A percentile compares a stretch with the other conserved stretches of the same genome.
Evolutionary conservation across 805 yeast genomes (phyloP).

Genomic region (Saccharomycodes ludwigii): DNA sequence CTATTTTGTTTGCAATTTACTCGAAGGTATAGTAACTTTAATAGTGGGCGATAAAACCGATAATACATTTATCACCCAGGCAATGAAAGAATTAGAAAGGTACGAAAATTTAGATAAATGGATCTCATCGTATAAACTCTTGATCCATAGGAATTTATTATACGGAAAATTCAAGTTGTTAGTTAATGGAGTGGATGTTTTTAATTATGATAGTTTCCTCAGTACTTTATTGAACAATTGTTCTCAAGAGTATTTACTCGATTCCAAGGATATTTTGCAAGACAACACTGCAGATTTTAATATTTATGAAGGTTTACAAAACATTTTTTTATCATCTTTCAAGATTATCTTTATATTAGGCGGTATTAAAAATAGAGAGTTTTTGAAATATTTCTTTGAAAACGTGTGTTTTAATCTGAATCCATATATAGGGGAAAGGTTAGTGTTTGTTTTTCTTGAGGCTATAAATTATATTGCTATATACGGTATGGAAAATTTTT

Average conservation of each 20-base stretch:
- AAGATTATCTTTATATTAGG: constrained; percentile 61
- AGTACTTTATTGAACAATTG: no score
- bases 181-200: constrained; percentile 36
- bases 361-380: constrained; percentile 52
- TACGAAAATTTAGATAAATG: constrained; percentile 71
- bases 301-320: constrained; percentile 24
- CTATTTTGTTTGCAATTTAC: constrained; percentile 46
- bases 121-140: constrained; percentile 56
- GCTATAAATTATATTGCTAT: constrained; percentile 58
- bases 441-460: constrained; percentile 35
- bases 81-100: constrained; percentile 58
- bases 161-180: constrained; percentile 52
- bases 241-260: no score
- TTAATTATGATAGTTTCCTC: no score
- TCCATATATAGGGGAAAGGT: constrained; percentile 34
- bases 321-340: constrained; percentile 56
- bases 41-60: constrained; percentile 24
- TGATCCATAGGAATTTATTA: constrained; percentile 32
- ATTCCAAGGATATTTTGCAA: constrained; percentile 39
- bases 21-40: constrained; percentile 38
- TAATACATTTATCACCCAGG: constrained; percentile 30
- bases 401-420: constrained; percentile 45
- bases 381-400: constrained; percentile 52
- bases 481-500: constrained; percentile 45
- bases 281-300: constrained; percentile 22